Conservation (phyloP, 352 stramenopile species). For the Blastocystis sp. region DNA sequence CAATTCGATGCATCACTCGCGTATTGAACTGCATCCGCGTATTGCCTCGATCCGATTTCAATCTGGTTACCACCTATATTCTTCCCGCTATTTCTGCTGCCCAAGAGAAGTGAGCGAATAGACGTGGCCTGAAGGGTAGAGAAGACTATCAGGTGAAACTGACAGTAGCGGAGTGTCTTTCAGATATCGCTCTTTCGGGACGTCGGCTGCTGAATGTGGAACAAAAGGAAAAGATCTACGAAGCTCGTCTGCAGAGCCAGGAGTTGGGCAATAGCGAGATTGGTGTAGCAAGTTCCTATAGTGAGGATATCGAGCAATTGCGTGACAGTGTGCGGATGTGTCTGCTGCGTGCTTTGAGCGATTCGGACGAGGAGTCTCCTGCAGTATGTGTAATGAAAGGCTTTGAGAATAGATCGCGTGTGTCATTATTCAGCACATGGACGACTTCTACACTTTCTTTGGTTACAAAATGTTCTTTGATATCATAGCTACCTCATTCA, state of each 20-base stretch:
- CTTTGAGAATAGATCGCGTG: slow-evolving; percentile 21
- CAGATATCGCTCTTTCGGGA: slow-evolving; percentile 18
- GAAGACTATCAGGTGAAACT: not conserved
- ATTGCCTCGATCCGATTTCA: slow-evolving; percentile 15
- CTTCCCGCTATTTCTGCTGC: not conserved
- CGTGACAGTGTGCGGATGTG: not conserved
- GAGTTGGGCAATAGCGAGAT: not conserved
- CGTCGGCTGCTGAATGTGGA: slow-evolving; percentile 33
- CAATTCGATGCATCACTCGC: slow-evolving; percentile 3
- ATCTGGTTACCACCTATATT: slow-evolving; percentile 4
- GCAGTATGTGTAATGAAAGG: not conserved
- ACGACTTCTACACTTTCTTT: slow-evolving; percentile 40
- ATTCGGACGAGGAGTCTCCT: slow-evolving; percentile 2
- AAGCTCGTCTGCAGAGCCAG: not conserved
- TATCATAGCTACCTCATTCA: not conserved
- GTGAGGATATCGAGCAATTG: slow-evolving; percentile 33
- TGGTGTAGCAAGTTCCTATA: slow-evolving; percentile 8
- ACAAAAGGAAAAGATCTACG: slow-evolving; percentile 24
- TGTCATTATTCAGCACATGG: slow-evolving; percentile 14
- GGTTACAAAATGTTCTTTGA: slow-evolving; percentile 18
- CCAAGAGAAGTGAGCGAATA: not conserved
- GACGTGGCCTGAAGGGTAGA: not conserved
- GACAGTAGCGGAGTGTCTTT: slow-evolving; percentile 44
- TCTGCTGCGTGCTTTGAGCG: not conserved
- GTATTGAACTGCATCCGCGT: not conserved